Percentiles rank a stretch among this genome's conserved stretches.
Evolutionary conservation across 148 eudicot species (phyloP).

Genomic region (Nepenthes mirabilis): DNA sequence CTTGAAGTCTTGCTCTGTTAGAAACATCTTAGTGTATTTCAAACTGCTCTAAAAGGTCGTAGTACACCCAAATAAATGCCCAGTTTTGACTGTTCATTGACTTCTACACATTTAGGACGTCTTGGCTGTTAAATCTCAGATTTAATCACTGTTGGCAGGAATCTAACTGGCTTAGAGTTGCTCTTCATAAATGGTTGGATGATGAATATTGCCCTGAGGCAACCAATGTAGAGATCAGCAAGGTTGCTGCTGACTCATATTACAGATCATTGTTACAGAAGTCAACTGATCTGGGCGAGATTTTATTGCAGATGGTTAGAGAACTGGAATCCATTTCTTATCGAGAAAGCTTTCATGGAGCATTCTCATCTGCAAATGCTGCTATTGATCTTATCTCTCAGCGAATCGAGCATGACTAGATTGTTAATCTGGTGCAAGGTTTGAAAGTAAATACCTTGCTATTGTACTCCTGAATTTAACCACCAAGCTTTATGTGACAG

Average conservation of each 20-base stretch:
- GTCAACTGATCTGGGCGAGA: conserved; percentile 68
- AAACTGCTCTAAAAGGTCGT: no score
- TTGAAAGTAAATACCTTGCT: no score
- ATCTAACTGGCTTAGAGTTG: conserved; percentile 72
- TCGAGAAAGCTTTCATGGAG: conserved; percentile 95
- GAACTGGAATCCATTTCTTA: conserved; percentile 68
- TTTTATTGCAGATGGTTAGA: conserved; percentile 53
- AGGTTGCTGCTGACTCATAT: conserved; percentile 64
- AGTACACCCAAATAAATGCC: no score
- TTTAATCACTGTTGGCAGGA: conserved; percentile 30
- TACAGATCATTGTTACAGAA: conserved; percentile 47
- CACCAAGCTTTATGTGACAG: no score
- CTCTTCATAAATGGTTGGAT: conserved; percentile 86
- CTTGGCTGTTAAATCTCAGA: no score
- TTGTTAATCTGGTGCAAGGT: background rate
- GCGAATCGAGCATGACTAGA: conserved; percentile 36
- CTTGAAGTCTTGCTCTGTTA: no score
- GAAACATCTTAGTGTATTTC: no score
- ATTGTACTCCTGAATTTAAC: no score
- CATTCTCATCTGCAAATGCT: conserved; percentile 93
- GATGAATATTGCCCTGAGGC: conserved; percentile 95
- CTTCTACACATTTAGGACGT: no score
- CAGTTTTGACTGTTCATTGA: no score
- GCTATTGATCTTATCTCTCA: conserved; percentile 63
- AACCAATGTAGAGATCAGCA: conserved; percentile 74